phyloP scores from a whole-genome alignment of 1,139 yeast species.

The Pneumocystis murina region DNA sequence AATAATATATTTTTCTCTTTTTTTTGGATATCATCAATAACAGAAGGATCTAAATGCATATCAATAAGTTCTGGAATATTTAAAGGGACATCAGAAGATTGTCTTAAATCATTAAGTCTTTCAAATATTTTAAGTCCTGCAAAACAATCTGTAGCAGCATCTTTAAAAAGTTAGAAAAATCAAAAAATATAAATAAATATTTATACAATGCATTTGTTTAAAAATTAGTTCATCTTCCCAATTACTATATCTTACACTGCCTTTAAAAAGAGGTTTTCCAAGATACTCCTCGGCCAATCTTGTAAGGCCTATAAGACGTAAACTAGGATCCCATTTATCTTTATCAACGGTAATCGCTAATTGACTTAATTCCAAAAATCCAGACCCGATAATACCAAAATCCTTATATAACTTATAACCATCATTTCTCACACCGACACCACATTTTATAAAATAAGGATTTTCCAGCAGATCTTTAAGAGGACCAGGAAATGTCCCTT shows the following conservation, averaged over 20 bases:
- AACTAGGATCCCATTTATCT: slow-evolving; percentile 1
- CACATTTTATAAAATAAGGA: slow-evolving; percentile 1
- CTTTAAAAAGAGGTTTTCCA: slow-evolving; percentile 1
- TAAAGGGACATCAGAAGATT: not conserved
- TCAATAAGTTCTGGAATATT: not conserved
- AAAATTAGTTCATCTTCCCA: not conserved
- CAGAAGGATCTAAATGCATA: not conserved
- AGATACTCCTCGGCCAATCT: not conserved
- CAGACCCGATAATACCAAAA: not conserved
- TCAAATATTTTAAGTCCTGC: slow-evolving; percentile 1
- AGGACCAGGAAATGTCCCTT: not conserved
- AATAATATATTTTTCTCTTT: not conserved
- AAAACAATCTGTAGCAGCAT: slow-evolving; percentile 1
- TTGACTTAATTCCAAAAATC: slow-evolving; percentile 3
- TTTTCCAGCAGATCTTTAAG: not conserved
- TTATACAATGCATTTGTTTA: slow-evolving; percentile 1
- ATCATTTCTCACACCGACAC: slow-evolving; percentile 2
- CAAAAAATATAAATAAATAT: not conserved
- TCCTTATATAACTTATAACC: slow-evolving; percentile 2
- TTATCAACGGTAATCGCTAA: slow-evolving; percentile 1
- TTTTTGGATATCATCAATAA: not conserved
- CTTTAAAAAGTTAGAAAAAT: not conserved
- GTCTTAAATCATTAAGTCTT: not conserved
- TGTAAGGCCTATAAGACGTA: not conserved
- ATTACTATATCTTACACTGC: not conserved